Evolutionary conservation across 192 early-diverging fungal species (phyloP), one percentile per base, ranked within the genome.

Genomic region (Chytriomyces sp.): DNA sequence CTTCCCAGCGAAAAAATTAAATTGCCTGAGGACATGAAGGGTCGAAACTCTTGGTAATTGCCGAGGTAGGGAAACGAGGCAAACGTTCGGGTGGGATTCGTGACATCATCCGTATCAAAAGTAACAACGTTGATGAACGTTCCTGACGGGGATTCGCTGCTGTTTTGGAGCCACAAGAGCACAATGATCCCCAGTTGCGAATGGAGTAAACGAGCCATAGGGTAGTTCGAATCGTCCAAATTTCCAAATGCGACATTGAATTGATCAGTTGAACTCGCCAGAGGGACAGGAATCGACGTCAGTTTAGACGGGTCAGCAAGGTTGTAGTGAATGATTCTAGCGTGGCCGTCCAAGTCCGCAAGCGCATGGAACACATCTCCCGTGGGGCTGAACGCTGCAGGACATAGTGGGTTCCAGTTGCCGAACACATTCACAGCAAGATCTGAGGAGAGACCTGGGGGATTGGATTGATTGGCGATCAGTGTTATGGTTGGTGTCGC

Each of bases 331-430:
- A 18, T n/a, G 62, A 9, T 8, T 60, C 8, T 7, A n/a, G 16
- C 7, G 13, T n/a, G 8, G 45, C 35, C 35, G 35, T 28, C 18
- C 13, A 10, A 10, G 61, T 73, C 71, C 23, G 59, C 18, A 16
- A 73, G 5, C 11, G 71, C 71, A 9, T 60, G 45, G 71, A 73
- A n/a, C 24, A 73, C 71, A 23, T 53, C 43, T 13, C 71, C 71
- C 43, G 44, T 23, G 11, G 28, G 6, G 28, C 16, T 45, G 59
- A 73, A 28, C 2, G 61, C 60, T 13, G 71, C 59, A 13, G 71
- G 20, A 28, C 71, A 73, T 8, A 73, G 44, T 0, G 60, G 53
- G 16, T 2, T 7, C 53, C 53, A 47, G 61, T 73, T 73, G 71
- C 60, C 71, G 71, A 44, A 73, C 16, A 73, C 43, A 7, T 7